Percentiles rank a stretch among this genome's conserved stretches.
Evolutionary conservation across 768 basidiomycete species (phyloP).

Genomic region (Amanita pallidorosea): DNA sequence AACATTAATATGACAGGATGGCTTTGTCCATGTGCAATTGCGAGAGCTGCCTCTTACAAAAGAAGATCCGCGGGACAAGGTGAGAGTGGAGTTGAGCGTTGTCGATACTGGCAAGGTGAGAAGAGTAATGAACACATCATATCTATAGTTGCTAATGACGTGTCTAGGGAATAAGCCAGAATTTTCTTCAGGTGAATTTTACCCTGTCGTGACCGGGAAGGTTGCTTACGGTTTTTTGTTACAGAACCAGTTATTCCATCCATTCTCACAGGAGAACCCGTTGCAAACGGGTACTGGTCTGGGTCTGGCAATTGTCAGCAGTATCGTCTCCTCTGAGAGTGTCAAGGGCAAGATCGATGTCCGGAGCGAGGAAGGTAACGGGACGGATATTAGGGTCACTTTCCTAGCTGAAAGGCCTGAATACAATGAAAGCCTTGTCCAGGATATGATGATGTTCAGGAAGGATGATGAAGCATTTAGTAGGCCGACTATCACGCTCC

Average conservation of each 20-base stretch:
- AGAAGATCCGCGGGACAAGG: slow-evolving; percentile 42
- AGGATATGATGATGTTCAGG: slow-evolving; percentile 38
- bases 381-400: slow-evolving; percentile 84
- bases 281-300: slow-evolving; percentile 88
- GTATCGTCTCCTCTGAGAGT: slow-evolving; percentile 77
- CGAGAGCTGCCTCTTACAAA: slow-evolving; percentile 56
- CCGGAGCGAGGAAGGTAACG: slow-evolving; percentile 80
- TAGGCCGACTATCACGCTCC: slow-evolving; percentile 48
- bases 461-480: slow-evolving; percentile 19
- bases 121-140: not conserved
- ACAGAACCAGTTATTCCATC: slow-evolving; percentile 91
- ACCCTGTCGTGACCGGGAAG: not conserved
- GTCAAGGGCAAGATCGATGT: slow-evolving; percentile 91
- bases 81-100: slow-evolving; percentile 77
- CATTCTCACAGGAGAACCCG: slow-evolving; percentile 95
- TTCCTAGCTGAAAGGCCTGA: slow-evolving; percentile 62
- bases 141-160: not conserved
- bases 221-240: not conserved
- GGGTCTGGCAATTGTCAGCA: slow-evolving; percentile 91
- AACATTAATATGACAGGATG: slow-evolving; percentile 37
- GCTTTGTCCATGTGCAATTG: slow-evolving; percentile 78
- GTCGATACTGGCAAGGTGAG: slow-evolving; percentile 81
- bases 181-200: slow-evolving; percentile 68
- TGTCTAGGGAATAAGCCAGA: slow-evolving; percentile 75
- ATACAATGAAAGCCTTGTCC: slow-evolving; percentile 15